Evolutionary conservation across 176 grass and related monocot genomes (phyloP), one percentile per base, ranked within the genome.

Genomic region (Bothriochloa decipiens): DNA sequence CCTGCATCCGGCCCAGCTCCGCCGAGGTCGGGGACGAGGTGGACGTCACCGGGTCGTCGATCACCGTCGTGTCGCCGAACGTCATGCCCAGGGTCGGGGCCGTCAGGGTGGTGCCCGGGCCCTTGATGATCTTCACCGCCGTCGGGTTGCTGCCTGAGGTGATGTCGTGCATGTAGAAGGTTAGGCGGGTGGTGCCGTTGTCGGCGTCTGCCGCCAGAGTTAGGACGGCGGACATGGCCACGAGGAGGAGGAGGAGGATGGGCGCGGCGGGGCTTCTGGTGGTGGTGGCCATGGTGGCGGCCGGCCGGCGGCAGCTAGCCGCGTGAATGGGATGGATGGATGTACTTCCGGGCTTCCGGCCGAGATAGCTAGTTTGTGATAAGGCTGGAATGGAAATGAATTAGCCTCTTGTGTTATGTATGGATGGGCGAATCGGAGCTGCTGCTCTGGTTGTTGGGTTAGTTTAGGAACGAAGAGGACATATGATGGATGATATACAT

Each of bases 81-180:
- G 43, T 9, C 71, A 74, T 50, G 41, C 71, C 71, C 4, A 74
- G 71, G 15, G 43, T 2, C 0, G 71, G 15, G 0, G 71, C 71
- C 0, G 71, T 50, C 0, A 4, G 11, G 5, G 45, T 50, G 1
- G 71, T 5, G 0, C 71, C 71, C 1, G 71, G 71, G 0, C 71
- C 71, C 26, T 50, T 74, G 71, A 74, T 74, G 8, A 74, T 26
- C 71, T 74, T 17, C 71, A 74, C 71, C 15, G 71, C 71, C 1
- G 71, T 74, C 4, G 71, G 71, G 43, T 32, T 50, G 26, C 0
- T 9, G 43, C 71, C 71, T 0, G 71, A 74, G 7, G 28, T 27
- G 43, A 74, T 74, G 71, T 74, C 71, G 71, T 74, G 71, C 71
- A 74, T 74, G 71, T 20, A 50, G 26, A 74, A 74, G 71, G 42